phyloP scores from a whole-genome alignment of 2,329 filamentous ascomycete genomes.

The Fusarium tupiense region DNA sequence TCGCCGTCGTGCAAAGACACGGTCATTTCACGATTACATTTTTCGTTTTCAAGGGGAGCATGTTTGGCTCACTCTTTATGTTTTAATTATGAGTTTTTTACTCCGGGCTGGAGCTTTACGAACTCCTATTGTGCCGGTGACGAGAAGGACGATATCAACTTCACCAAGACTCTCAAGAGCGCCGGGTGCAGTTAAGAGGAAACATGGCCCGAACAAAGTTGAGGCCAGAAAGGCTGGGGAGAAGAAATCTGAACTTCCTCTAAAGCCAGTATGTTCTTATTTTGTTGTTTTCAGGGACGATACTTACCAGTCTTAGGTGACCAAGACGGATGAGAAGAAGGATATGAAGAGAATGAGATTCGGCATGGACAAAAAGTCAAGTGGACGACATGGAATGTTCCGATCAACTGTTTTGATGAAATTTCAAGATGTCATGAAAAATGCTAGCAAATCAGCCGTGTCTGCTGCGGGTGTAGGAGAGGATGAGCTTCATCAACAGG shows the following conservation, averaged over 20 bases:
- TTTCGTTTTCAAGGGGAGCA: conserved; percentile 15
- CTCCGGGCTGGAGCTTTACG: conserved; percentile 41
- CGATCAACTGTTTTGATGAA: conserved; percentile 48
- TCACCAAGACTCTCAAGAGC: conserved; percentile 14
- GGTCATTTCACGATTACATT: conserved; percentile 4
- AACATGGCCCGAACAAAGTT: not conserved
- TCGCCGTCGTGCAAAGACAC: not conserved
- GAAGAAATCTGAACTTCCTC: not conserved
- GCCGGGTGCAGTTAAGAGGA: not conserved
- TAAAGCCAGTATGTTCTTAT: conserved; percentile 35
- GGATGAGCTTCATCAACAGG: conserved; percentile 57
- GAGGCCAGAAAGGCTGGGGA: not conserved
- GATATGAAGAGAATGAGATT: conserved; percentile 48
- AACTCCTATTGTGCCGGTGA: conserved; percentile 31
- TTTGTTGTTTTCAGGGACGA: too few species aligned
- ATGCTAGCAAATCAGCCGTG: conserved; percentile 34
- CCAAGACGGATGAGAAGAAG: conserved; percentile 41
- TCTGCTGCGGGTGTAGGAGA: conserved; percentile 45
- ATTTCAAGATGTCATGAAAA: conserved; percentile 50
- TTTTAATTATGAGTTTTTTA: conserved; percentile 45
- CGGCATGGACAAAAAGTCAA: conserved; percentile 35
- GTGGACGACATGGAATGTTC: conserved; percentile 47
- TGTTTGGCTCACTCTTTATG: conserved; percentile 12
- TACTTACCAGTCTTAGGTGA: conserved; percentile 38
- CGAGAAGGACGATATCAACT: conserved; percentile 41